Evolutionary conservation across 73 alveolate genomes (phyloP), one percentile per base, ranked within the genome.

Genomic region (Symbiodinium pilosum): DNA sequence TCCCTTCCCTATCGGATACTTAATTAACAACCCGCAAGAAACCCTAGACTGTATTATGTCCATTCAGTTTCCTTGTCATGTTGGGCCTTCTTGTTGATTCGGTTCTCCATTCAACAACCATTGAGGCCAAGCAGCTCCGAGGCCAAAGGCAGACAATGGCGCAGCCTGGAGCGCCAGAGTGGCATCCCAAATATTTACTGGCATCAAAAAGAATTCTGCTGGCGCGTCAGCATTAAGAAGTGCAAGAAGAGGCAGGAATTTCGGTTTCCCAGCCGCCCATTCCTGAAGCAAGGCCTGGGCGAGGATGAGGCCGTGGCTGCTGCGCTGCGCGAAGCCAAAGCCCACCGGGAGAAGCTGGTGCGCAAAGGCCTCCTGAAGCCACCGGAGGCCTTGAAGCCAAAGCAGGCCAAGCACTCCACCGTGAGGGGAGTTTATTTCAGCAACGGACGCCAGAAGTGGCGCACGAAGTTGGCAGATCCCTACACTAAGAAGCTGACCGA

Each of bases 271-370:
- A 4, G 56, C 40, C 14, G 30, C 41, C 43, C 44, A 54, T 86
- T 86, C 84, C 12, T 86, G 41, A 83, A 21, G 84, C 64, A 21
- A 7, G 83, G 84, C 42, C 39, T 24, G 39, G 28, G 56, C 59
- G 94, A 86, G 86, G 86, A 36, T 2, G 71, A 52, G 44, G 95
- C 95, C 14, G 95, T 54, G 28, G 95, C 84, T 11, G 83, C 41
- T 20, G 95, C 95, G 30, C 86, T 56, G 47, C 69, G 59, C 52
- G 86, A 39, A 54, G 95, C 94, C 52, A 54, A 54, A 84, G 84
- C 94, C 94, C 54, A 54, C 86, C 95, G 86, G 1, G 86, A 51
- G 32, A 86, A 87, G 84, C 86, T 87, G 43, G 86, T 87, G 38
- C 18, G 24, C 69, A 11, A 59, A 68, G 94, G 94, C 68, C 7